Evolutionary conservation across 2,329 filamentous ascomycete species (phyloP).

Genomic region (Ceratocystis huliohia): DNA sequence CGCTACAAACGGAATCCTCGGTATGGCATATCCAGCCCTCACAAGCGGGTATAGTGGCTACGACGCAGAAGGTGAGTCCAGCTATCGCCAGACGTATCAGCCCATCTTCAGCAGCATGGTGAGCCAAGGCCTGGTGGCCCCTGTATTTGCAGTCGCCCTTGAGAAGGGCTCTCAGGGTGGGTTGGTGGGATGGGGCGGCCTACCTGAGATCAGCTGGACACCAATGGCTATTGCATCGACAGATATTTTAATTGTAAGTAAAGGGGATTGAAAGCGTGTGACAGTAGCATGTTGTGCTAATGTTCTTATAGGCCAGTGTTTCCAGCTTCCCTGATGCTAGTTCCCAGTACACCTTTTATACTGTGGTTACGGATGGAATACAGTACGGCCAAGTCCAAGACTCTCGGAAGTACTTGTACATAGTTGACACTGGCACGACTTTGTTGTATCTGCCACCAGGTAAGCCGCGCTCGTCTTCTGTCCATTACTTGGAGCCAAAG

Average conservation of each 20-base stretch:
- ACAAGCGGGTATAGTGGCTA: conserved; percentile 33
- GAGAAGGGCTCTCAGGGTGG: conserved; percentile 36
- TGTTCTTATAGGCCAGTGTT: conserved; percentile 33
- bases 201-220: conserved; percentile 31
- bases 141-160: conserved; percentile 38
- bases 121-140: conserved; percentile 33
- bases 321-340: conserved; percentile 23
- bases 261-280: background rate
- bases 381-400: conserved; percentile 33
- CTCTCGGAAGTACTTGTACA: conserved; percentile 35
- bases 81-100: conserved; percentile 32
- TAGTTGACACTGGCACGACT: conserved; percentile 42
- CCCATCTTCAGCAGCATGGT: conserved; percentile 40
- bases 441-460: conserved; percentile 39
- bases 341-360: conserved; percentile 40
- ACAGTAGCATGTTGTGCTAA: background rate
- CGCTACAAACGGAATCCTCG: conserved; percentile 38
- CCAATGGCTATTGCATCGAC: conserved; percentile 27
- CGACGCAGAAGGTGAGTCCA: conserved; percentile 5
- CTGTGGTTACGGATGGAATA: conserved; percentile 39
- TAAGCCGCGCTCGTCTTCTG: conserved; percentile 25
- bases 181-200: conserved; percentile 36
- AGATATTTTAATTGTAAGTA: conserved; percentile 36
- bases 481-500: too few relatives aligned
- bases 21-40: conserved; percentile 39